Evolutionary conservation across 176 grass and related monocot genomes (phyloP).

Genomic region (Chloris gayana): DNA sequence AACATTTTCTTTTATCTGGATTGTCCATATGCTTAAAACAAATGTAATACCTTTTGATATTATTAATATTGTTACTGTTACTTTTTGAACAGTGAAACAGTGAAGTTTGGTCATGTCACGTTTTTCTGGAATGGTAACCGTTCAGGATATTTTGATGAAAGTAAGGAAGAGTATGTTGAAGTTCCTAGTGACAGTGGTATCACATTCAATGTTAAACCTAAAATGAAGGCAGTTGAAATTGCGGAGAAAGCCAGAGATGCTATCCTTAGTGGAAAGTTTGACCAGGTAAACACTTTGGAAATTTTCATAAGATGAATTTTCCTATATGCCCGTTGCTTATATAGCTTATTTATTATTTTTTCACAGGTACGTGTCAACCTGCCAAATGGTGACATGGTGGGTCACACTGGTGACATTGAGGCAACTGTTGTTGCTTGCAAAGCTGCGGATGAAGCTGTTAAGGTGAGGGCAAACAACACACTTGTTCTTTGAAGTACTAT

Average conservation of each 20-base stretch:
- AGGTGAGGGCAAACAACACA: constrained; percentile 44
- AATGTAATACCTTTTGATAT: background rate
- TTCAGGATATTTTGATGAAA: constrained; percentile 87
- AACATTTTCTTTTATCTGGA: background rate
- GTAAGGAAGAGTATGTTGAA: constrained; percentile 92
- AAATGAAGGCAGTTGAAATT: constrained; percentile 98
- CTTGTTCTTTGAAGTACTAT: background rate
- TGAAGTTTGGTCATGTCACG: constrained; percentile 98
- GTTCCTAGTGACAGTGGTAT: constrained; percentile 94
- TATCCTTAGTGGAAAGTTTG: constrained; percentile 84
- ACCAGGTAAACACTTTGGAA: constrained; percentile 66
- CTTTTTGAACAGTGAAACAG: constrained; percentile 75
- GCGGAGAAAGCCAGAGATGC: constrained; percentile 86
- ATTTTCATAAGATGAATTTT: background rate
- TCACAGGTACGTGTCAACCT: constrained; percentile 83
- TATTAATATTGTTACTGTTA: background rate
- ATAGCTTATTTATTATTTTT: constrained; percentile 20
- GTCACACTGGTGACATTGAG: constrained; percentile 85
- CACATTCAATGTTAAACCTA: constrained; percentile 94
- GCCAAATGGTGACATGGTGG: constrained; percentile 91
- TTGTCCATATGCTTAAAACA: background rate
- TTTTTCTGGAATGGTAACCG: constrained; percentile 99
- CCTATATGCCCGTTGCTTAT: background rate
- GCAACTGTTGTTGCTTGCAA: constrained; percentile 83
- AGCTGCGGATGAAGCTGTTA: constrained; percentile 81